These are phyloP conservation scores for Neurospora crassa DNA, from an alignment of 2,329 filamentous ascomycete species.

Conservation along the genomic window DNA sequence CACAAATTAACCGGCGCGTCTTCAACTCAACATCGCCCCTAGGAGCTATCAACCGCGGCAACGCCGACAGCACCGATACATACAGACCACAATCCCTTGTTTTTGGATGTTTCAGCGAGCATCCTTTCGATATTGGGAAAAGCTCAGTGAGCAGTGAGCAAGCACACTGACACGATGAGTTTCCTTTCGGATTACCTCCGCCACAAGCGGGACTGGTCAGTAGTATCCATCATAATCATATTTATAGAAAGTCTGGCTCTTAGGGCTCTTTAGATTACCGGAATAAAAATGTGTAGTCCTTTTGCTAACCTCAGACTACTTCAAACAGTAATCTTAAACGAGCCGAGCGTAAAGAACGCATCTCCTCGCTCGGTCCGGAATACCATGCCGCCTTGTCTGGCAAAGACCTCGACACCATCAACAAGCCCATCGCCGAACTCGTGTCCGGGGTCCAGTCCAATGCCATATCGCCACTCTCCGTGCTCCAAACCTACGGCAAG, in stretches of 20 bases:
- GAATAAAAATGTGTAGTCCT: neutral
- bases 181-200: conserved; percentile 51
- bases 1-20: neutral
- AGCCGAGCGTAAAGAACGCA: conserved; percentile 59
- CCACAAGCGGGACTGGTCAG: conserved; percentile 63
- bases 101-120: neutral
- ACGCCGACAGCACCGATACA: neutral
- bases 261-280: neutral
- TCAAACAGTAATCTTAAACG: conserved; percentile 64
- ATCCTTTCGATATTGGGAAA: neutral
- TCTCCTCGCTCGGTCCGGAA: conserved; percentile 48
- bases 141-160: neutral
- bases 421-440: conserved; percentile 66
- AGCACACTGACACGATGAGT: conserved; percentile 22
- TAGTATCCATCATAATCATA: conserved; percentile 2
- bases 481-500: conserved; percentile 82
- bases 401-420: conserved; percentile 57
- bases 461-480: conserved; percentile 53
- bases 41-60: neutral
- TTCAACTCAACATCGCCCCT: neutral
- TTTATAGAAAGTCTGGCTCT: neutral
- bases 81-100: neutral
- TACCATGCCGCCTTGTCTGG: conserved; percentile 59
- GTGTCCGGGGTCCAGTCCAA: conserved; percentile 70
- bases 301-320: conserved; percentile 1